A percentile compares a stretch with the other conserved stretches of the same genome.
phyloP scores from a whole-genome alignment of 805 yeast species.

The Saccharomycopsis amapae region DNA sequence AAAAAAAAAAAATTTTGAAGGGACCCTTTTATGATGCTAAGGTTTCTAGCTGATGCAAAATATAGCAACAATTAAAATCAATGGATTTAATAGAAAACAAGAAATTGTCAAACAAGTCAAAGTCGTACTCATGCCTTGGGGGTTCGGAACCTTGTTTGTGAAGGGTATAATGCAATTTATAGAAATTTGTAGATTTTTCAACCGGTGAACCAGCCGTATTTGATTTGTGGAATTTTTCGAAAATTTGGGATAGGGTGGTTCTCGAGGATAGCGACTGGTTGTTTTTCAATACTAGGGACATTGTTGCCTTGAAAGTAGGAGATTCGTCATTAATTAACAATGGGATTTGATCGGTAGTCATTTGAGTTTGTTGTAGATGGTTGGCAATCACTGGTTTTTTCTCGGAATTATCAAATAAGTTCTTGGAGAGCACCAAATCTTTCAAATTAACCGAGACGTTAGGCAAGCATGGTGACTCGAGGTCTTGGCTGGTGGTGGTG shows the following conservation, averaged over 20 bases:
- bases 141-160: conserved; percentile 6
- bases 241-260: not conserved
- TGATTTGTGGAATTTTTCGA: not conserved
- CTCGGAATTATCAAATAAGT: not conserved
- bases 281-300: not conserved
- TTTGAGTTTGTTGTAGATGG: not conserved
- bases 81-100: not conserved
- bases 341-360: not conserved
- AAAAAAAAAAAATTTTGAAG: too few species aligned
- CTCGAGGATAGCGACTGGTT: not conserved
- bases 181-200: not conserved
- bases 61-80: not conserved
- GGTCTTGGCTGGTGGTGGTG: not conserved
- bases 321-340: not conserved
- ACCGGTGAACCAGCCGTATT: not conserved
- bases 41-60: not conserved
- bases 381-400: not conserved
- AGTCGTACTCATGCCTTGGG: conserved; percentile 10
- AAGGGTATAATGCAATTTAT: not conserved
- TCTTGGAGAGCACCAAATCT: not conserved
- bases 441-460: not conserved
- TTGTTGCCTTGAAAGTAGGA: not conserved
- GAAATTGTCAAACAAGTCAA: conserved; percentile 11
- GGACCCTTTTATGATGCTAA: not conserved
- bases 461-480: not conserved